Conservation (phyloP, 1,139 yeast genomes). For the Zygoascus sp. region DNA sequence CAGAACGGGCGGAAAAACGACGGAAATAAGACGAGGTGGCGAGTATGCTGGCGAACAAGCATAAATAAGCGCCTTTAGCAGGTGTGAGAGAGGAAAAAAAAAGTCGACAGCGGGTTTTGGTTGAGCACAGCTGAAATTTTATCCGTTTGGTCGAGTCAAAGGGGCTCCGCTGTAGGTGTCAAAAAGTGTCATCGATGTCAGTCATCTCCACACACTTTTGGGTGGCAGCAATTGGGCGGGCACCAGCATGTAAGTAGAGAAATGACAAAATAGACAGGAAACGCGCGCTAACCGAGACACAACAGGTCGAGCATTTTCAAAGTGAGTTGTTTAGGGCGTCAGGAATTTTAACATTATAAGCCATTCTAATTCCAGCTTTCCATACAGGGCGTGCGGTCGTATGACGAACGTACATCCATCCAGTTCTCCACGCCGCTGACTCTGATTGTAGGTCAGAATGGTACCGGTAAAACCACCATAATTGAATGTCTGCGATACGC, state of each 20-base stretch:
- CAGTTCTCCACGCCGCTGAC: conserved; percentile 90
- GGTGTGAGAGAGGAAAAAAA: too few species aligned
- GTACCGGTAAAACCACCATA: conserved; percentile 97
- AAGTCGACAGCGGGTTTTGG: too few species aligned
- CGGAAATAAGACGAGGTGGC: neutral
- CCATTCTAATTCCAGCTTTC: conserved; percentile 43
- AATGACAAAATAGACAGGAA: neutral
- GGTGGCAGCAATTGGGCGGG: neutral
- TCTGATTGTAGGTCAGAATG: conserved; percentile 92
- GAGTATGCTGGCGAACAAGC: too few species aligned
- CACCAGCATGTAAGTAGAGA: neutral
- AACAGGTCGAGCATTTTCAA: conserved; percentile 33
- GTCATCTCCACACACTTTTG: too few species aligned
- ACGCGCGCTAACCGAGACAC: neutral
- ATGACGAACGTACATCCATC: conserved; percentile 80
- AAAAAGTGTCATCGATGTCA: too few species aligned
- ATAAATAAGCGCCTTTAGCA: too few species aligned
- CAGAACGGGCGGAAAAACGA: neutral
- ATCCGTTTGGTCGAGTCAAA: too few species aligned
- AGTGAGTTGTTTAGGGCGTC: conserved; percentile 18
- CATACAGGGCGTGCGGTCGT: conserved; percentile 86
- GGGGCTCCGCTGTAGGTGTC: too few species aligned
- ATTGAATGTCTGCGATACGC: conserved; percentile 92
- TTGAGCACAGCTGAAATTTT: too few species aligned
- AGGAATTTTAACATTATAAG: neutral